A percentile compares a stretch with the other conserved stretches of the same genome.
phyloP scores from a whole-genome alignment of 257 asterid species.

The Solanum pimpinellifolium region DNA sequence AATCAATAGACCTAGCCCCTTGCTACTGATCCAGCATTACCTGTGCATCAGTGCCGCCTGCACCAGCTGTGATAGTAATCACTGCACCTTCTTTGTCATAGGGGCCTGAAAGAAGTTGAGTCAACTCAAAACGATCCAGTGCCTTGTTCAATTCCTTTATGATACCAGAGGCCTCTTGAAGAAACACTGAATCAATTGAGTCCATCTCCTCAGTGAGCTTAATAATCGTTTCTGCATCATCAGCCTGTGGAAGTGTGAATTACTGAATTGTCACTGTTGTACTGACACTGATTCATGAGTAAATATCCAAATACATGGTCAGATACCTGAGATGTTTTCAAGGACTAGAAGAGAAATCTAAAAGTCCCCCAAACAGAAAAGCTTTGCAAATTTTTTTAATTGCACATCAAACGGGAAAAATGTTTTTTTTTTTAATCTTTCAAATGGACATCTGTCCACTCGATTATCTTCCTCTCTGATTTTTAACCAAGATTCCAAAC shows the following conservation, averaged over 20 bases:
- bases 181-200: slow-evolving; percentile 58
- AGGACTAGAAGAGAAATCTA: not conserved
- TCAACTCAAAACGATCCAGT: slow-evolving; percentile 71
- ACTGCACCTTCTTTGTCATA: slow-evolving; percentile 96
- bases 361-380: not conserved
- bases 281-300: not conserved
- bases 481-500: not conserved
- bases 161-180: slow-evolving; percentile 76
- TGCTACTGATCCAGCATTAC: slow-evolving; percentile 24
- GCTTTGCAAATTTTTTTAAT: not conserved
- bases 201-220: slow-evolving; percentile 95
- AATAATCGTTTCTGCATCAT: slow-evolving; percentile 84
- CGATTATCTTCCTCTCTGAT: not conserved
- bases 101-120: slow-evolving; percentile 91
- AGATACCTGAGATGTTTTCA: not conserved
- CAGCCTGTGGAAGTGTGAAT: slow-evolving; percentile 25
- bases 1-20: not conserved
- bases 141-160: slow-evolving; percentile 70
- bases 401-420: not conserved
- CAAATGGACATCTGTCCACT: not conserved
- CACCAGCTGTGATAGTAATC: slow-evolving; percentile 78
- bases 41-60: slow-evolving; percentile 99
- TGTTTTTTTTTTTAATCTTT: not conserved
- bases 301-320: not conserved
- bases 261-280: not conserved